Conservation (phyloP, 2,329 filamentous ascomycete genomes). For the Colletotrichum sp. region DNA sequence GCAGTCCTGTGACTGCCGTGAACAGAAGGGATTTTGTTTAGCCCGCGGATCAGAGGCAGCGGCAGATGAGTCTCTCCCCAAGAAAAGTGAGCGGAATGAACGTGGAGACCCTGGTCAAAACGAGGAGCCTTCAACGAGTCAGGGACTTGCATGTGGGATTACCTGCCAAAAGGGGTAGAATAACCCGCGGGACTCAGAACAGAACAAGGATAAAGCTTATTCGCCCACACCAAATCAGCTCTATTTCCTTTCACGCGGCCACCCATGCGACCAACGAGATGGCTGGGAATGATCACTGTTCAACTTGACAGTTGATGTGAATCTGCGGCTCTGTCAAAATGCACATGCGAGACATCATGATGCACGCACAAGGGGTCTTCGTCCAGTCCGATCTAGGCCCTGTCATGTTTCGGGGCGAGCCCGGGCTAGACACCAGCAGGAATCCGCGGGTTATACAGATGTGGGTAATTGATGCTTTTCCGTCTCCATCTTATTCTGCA, state of each 20-base stretch:
- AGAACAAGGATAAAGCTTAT: neutral
- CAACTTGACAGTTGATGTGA: neutral
- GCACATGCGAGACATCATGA: neutral
- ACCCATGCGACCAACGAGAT: neutral
- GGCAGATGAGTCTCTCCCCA: neutral
- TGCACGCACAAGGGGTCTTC: neutral
- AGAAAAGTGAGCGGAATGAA: neutral
- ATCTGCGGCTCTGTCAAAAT: neutral
- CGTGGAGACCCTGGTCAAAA: neutral
- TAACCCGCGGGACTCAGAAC: neutral
- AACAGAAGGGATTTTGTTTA: neutral
- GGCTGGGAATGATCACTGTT: neutral
- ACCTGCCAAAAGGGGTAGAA: neutral
- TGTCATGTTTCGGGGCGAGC: neutral
- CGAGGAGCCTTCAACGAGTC: neutral
- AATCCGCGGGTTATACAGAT: neutral
- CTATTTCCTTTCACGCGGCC: neutral
- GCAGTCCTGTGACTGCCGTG: neutral
- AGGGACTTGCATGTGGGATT: neutral
- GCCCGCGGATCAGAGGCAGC: neutral
- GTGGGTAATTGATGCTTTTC: neutral
- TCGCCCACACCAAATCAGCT: neutral
- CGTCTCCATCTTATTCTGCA: neutral
- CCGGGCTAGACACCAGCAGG: neutral
- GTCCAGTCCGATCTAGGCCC: neutral